Evolutionary conservation across 768 basidiomycete genomes (phyloP), one percentile per base, ranked within the genome.

Genomic region (Russula emetica): DNA sequence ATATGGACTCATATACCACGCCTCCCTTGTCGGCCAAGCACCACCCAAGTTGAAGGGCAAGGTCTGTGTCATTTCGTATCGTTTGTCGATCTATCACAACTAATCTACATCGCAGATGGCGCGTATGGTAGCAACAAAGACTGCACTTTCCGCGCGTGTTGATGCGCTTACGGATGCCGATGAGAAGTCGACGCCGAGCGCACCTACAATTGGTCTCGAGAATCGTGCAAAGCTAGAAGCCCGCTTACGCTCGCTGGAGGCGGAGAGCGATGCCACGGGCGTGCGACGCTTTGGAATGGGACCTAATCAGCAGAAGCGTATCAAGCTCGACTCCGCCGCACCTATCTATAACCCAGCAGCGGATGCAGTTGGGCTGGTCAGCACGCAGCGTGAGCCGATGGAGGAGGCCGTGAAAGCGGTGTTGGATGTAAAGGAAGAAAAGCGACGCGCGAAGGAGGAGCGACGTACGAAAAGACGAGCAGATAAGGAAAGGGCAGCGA

Each of bases 1-100:
- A 78, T 98, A 99, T 72, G 97, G 97, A 66, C 80, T 98, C n/a
- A 98, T 99, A 70, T 99, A 98, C 77, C 97, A 98, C 78, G 94
- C 96, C 44, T 97, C 94, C 1, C 82, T 99, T 60, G 90, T 98
- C 69, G 96, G 96, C 38, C 94, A 97, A 79, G 95, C 96, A 53
- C 93, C 96, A 47, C 93, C 93, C 63, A 98, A 98, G 78, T 83
- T 98, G 69, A 99, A 98, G 82, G 96, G 96, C 71, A 99, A 98
- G 80, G 90, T 87, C 54, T 70, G 79, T 65, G 2, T 60, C 60
- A 60, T 51, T 13, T 54, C 34, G 24, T 34, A 20, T 13, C 16
- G 2, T 9, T 16, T 24, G n/a, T 42, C 7, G 2, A 53, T 32
- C 32, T 57, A 69, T 26, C 56, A 22, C 44, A 10, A 13, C 52